Conservation (phyloP, 2,329 filamentous ascomycete species). For the Onygenales sp. region DNA sequence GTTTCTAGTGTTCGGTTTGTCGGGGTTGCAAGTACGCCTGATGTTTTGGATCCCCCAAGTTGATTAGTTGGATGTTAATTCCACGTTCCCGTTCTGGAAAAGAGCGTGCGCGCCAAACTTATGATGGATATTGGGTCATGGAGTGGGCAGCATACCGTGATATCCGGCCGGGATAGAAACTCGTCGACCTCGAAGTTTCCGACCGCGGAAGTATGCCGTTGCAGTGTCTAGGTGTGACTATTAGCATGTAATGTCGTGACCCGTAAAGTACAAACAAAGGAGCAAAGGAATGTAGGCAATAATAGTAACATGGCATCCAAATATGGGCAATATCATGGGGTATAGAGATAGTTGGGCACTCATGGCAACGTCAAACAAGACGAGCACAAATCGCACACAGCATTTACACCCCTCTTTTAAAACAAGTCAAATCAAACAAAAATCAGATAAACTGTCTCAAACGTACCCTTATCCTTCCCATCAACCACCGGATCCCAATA, state of each 20-base stretch:
- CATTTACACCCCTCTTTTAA: too few relatives aligned
- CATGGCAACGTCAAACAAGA: neutral
- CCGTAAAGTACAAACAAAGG: neutral
- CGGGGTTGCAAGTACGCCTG: slow-evolving; percentile 50
- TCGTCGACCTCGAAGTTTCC: slow-evolving; percentile 61
- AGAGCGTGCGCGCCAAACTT: neutral
- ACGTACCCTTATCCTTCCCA: slow-evolving; percentile 27
- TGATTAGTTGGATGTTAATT: neutral
- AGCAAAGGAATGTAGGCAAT: neutral
- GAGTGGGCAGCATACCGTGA: slow-evolving; percentile 33
- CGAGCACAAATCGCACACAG: neutral
- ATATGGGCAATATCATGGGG: neutral
- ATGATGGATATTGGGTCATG: neutral
- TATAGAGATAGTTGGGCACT: neutral
- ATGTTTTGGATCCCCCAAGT: neutral
- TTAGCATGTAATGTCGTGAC: neutral
- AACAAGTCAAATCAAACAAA: neutral
- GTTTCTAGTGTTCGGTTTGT: slow-evolving; percentile 28
- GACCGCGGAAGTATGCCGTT: slow-evolving; percentile 65
- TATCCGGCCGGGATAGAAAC: slow-evolving; percentile 64
- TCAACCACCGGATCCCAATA: slow-evolving; percentile 60
- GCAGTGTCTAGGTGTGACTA: slow-evolving; percentile 16
- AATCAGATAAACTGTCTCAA: neutral
- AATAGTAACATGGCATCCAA: neutral
- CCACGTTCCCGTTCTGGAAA: neutral